Evolutionary conservation across 257 asterid species (phyloP).

Genomic region (Petunia axillaris): DNA sequence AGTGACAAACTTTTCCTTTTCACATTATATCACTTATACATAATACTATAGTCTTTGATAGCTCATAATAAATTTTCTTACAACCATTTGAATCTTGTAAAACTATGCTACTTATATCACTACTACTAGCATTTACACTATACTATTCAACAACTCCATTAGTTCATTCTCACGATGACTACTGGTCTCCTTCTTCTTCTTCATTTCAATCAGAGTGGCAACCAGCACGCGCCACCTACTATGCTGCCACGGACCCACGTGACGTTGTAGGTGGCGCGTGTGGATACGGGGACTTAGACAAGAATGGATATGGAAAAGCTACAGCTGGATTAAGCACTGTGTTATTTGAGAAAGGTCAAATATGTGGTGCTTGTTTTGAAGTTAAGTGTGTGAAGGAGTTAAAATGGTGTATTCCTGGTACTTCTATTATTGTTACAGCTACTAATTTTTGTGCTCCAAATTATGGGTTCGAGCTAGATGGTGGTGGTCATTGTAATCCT

Average conservation of each 20-base stretch:
- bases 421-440: conserved; percentile 86
- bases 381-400: conserved; percentile 87
- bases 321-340: conserved; percentile 91
- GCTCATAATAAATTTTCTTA: background rate
- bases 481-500: conserved; percentile 92
- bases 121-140: conserved; percentile 38
- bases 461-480: conserved; percentile 70
- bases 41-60: background rate
- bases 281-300: conserved; percentile 85
- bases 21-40: background rate
- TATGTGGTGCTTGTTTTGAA: conserved; percentile 97
- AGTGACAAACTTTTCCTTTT: conserved; percentile 7
- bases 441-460: conserved; percentile 98
- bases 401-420: conserved; percentile 95
- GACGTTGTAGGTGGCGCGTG: conserved; percentile 94
- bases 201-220: conserved; percentile 70
- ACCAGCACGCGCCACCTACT: conserved; percentile 86
- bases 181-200: conserved; percentile 46
- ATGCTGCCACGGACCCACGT: conserved; percentile 74
- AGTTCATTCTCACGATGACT: conserved; percentile 58
- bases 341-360: conserved; percentile 84
- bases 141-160: conserved; percentile 32
- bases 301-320: conserved; percentile 86
- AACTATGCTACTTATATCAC: conserved; percentile 10
- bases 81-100: background rate